These are phyloP conservation scores for Pyrenophora teres DNA, from an alignment of 2,329 filamentous ascomycete species.

Conservation along the genomic window DNA sequence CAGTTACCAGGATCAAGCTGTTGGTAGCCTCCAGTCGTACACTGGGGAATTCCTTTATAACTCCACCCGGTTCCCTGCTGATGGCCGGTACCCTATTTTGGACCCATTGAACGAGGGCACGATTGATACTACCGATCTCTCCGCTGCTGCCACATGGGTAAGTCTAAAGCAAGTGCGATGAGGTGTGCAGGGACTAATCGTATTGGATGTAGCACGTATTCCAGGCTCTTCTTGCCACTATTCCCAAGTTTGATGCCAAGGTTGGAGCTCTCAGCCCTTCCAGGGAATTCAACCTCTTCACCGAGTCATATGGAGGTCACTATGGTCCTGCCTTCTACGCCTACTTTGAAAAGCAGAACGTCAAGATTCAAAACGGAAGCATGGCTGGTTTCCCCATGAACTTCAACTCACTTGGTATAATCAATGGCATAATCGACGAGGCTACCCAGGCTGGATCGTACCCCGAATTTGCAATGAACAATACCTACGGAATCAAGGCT, in stretches of 20 bases:
- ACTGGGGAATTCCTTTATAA: slow-evolving; percentile 55
- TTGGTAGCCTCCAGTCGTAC: slow-evolving; percentile 42
- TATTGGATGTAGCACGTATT: slow-evolving; percentile 22
- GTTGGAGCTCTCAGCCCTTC: slow-evolving; percentile 47
- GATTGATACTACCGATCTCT: slow-evolving; percentile 61
- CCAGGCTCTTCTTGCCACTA: slow-evolving; percentile 29
- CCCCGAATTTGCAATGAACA: slow-evolving; percentile 59
- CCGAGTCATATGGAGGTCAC: slow-evolving; percentile 58
- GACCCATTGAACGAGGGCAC: slow-evolving; percentile 53
- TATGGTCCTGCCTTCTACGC: slow-evolving; percentile 61
- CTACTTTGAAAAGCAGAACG: slow-evolving; percentile 63
- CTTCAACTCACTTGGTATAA: slow-evolving; percentile 58
- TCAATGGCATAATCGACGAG: slow-evolving; percentile 55
- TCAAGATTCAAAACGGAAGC: slow-evolving; percentile 57
- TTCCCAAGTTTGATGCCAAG: slow-evolving; percentile 31
- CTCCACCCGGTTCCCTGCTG: slow-evolving; percentile 46
- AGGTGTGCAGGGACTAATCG: neutral
- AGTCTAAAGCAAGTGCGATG: slow-evolving; percentile 36
- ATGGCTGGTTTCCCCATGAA: slow-evolving; percentile 56
- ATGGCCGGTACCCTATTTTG: slow-evolving; percentile 54
- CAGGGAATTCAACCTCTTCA: slow-evolving; percentile 58
- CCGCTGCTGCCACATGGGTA: slow-evolving; percentile 51
- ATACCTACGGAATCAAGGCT: slow-evolving; percentile 60
- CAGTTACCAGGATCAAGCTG: slow-evolving; percentile 46
- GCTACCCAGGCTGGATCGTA: slow-evolving; percentile 56